These are phyloP conservation scores for Mycena metata DNA, from an alignment of 768 basidiomycete genomes.

Conservation along the genomic window DNA sequence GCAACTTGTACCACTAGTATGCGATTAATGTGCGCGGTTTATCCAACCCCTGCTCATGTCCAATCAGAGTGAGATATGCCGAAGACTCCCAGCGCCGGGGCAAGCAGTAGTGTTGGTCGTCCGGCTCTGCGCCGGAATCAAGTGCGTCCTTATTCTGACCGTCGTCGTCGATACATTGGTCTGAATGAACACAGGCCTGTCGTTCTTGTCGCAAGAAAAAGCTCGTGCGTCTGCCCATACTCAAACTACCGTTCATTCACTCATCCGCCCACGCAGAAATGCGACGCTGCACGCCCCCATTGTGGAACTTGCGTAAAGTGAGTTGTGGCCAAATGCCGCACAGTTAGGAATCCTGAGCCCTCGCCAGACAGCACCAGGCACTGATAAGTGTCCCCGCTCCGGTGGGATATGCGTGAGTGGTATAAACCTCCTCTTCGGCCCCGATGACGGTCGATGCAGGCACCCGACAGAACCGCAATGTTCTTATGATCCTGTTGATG, in stretches of 20 bases:
- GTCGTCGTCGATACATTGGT: not conserved
- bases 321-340: constrained; percentile 44
- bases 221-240: constrained; percentile 66
- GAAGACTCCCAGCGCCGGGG: constrained; percentile 64
- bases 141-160: constrained; percentile 52
- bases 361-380: constrained; percentile 81
- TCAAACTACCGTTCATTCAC: constrained; percentile 3
- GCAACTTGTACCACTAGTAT: not conserved
- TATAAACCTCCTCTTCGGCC: constrained; percentile 9
- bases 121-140: constrained; percentile 86
- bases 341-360: constrained; percentile 15
- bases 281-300: constrained; percentile 88
- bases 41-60: not conserved
- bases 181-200: constrained; percentile 68
- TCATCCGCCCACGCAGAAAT: constrained; percentile 70
- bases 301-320: constrained; percentile 89
- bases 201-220: constrained; percentile 88
- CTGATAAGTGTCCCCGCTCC: constrained; percentile 88
- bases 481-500: constrained; percentile 89
- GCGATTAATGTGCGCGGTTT: not conserved
- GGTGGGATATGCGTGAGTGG: constrained; percentile 83
- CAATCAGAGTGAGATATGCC: constrained; percentile 66
- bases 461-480: constrained; percentile 91
- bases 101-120: constrained; percentile 55
- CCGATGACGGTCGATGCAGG: constrained; percentile 52